Conservation (phyloP, 2,329 filamentous ascomycete genomes). For the Boeremia lycopersici region DNA sequence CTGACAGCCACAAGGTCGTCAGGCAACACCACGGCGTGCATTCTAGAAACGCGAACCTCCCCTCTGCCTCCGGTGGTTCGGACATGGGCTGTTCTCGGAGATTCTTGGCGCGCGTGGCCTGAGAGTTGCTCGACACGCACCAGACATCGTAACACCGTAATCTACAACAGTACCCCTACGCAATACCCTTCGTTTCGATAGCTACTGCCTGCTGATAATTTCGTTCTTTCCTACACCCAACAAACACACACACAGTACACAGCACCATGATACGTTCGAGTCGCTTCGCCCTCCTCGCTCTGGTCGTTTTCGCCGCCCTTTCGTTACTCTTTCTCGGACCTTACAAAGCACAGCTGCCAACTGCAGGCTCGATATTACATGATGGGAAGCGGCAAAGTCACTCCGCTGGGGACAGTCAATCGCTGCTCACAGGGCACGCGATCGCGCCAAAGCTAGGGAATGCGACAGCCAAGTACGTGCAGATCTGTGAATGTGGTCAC, state of each 20-base stretch:
- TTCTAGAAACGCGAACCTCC: not conserved
- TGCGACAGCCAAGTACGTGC: slow-evolving; percentile 69
- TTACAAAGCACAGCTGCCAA: slow-evolving; percentile 53
- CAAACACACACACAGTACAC: not conserved
- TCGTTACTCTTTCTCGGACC: slow-evolving; percentile 65
- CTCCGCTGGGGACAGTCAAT: slow-evolving; percentile 26
- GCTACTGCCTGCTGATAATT: not conserved
- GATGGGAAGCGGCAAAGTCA: slow-evolving; percentile 23
- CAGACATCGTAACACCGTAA: not conserved
- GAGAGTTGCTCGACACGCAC: slow-evolving; percentile 3
- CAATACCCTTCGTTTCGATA: not conserved
- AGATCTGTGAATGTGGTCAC: not conserved
- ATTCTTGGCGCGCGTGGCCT: slow-evolving; percentile 7
- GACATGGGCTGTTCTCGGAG: slow-evolving; percentile 8
- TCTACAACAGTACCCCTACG: not conserved
- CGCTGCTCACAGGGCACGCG: slow-evolving; percentile 65
- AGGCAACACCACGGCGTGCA: not conserved
- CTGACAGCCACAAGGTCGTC: not conserved
- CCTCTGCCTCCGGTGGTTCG: not conserved
- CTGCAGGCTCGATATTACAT: slow-evolving; percentile 25
- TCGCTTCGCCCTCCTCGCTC: slow-evolving; percentile 53
- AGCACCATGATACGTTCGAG: slow-evolving; percentile 39
- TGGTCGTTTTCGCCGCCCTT: slow-evolving; percentile 62
- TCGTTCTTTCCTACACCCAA: not conserved
- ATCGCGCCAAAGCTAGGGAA: slow-evolving; percentile 85